Evolutionary conservation across 768 basidiomycete genomes (phyloP).

Genomic region (Pleurotus ostreatus): DNA sequence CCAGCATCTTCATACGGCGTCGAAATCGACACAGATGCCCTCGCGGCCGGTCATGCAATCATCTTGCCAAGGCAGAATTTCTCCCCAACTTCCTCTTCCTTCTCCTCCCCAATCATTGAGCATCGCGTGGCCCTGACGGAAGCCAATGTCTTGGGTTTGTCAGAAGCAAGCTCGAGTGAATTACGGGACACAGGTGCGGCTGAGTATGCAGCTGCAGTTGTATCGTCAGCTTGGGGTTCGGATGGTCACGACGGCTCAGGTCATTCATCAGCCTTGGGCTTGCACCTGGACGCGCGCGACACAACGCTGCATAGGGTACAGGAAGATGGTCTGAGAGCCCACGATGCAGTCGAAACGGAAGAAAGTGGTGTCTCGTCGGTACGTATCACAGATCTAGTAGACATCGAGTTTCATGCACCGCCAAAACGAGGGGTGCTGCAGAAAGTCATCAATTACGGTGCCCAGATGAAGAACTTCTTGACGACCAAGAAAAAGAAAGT

Average conservation of each 20-base stretch:
- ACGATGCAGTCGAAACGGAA: neutral
- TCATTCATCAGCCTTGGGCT: neutral
- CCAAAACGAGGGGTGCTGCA: neutral
- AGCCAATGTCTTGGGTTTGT: neutral
- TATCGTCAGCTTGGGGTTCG: slow-evolving; percentile 29
- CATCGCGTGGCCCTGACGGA: neutral
- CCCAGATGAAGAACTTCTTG: slow-evolving; percentile 1
- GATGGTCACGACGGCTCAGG: slow-evolving; percentile 7
- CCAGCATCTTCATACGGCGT: slow-evolving; percentile 10
- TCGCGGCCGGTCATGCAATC: slow-evolving; percentile 3
- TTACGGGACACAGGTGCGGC: slow-evolving; percentile 20
- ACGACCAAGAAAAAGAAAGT: neutral
- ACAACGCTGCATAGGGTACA: neutral
- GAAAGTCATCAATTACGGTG: neutral
- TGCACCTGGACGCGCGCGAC: neutral
- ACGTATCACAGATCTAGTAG: neutral
- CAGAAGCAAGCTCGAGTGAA: neutral
- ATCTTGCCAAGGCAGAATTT: slow-evolving; percentile 7
- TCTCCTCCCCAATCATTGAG: slow-evolving; percentile 12
- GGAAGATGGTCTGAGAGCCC: neutral
- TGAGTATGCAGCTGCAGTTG: slow-evolving; percentile 29
- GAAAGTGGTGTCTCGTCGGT: slow-evolving; percentile 4
- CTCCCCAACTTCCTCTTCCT: slow-evolving; percentile 15
- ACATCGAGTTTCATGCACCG: slow-evolving; percentile 4
- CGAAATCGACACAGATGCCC: slow-evolving; percentile 10